Evolutionary conservation across 805 yeast genomes (phyloP).

Genomic region (Metschnikowia continentalis): DNA sequence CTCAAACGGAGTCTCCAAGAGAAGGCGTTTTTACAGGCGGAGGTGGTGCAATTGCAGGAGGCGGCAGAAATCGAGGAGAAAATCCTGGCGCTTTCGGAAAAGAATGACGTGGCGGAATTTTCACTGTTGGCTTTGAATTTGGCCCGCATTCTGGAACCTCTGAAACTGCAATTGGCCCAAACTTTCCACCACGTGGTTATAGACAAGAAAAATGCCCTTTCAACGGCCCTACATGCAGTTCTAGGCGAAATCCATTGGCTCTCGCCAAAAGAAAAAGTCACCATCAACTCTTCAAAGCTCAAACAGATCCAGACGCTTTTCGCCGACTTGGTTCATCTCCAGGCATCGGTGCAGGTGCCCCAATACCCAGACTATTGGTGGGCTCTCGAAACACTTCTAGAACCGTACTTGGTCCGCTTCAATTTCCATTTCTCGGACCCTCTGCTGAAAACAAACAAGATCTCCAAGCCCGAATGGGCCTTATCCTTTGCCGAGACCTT

Average conservation of each 20-base stretch:
- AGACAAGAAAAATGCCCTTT: slow-evolving; percentile 6
- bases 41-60: slow-evolving; percentile 2
- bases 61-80: slow-evolving; percentile 4
- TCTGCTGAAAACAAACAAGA: slow-evolving; percentile 53
- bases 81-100: slow-evolving; percentile 3
- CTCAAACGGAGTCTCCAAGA: not conserved
- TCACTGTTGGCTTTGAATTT: slow-evolving; percentile 9
- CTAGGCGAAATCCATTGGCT: slow-evolving; percentile 24
- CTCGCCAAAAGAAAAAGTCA: slow-evolving; percentile 14
- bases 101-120: slow-evolving; percentile 7
- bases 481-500: slow-evolving; percentile 47
- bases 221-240: slow-evolving; percentile 11
- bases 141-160: not conserved
- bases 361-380: slow-evolving; percentile 41
- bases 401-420: slow-evolving; percentile 48
- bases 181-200: slow-evolving; percentile 4
- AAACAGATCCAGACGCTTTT: slow-evolving; percentile 6
- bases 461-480: slow-evolving; percentile 72
- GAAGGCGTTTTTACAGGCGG: not conserved
- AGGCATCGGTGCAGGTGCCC: slow-evolving; percentile 25
- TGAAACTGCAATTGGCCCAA: slow-evolving; percentile 2
- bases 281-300: slow-evolving; percentile 13
- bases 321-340: slow-evolving; percentile 27
- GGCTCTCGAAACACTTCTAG: slow-evolving; percentile 46
- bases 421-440: slow-evolving; percentile 54